Evolutionary conservation across 495 filamentous ascomycete species (phyloP).

Genomic region (Penicillium fimorum): DNA sequence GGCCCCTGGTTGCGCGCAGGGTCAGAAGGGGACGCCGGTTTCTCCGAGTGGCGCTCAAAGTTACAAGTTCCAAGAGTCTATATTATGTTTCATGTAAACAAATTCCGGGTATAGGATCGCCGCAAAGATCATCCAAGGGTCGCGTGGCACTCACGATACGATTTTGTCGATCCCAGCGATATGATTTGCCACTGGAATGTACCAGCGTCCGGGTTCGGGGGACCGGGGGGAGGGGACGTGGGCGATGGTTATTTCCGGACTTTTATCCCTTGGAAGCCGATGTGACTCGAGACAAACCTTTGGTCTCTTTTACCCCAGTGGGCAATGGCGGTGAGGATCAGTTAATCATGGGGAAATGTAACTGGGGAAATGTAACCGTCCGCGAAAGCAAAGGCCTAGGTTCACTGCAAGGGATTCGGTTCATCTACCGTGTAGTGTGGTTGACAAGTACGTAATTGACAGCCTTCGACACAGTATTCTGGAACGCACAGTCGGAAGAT

Average conservation of each 20-base stretch:
- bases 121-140: slow-evolving; percentile 12
- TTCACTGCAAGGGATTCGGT: slow-evolving; percentile 13
- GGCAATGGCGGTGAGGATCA: not conserved
- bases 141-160: slow-evolving; percentile 24
- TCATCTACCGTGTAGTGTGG: not conserved
- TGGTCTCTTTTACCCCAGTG: slow-evolving; percentile 11
- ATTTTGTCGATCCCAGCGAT: slow-evolving; percentile 21
- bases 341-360: not conserved
- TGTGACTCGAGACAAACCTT: slow-evolving; percentile 18
- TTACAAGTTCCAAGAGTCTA: not conserved
- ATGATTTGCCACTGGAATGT: slow-evolving; percentile 17
- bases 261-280: slow-evolving; percentile 11
- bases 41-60: slow-evolving; percentile 12
- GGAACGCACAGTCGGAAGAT: slow-evolving; percentile 14
- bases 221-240: slow-evolving; percentile 1
- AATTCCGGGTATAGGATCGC: not conserved
- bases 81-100: not conserved
- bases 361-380: not conserved
- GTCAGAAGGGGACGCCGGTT: slow-evolving; percentile 4
- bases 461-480: slow-evolving; percentile 19
- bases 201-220: slow-evolving; percentile 5
- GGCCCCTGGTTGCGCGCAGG: not conserved
- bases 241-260: slow-evolving; percentile 22
- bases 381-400: slow-evolving; percentile 7
- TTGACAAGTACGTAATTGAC: slow-evolving; percentile 20